Evolutionary conservation across 2,329 filamentous ascomycete species (phyloP).

Genomic region (Colletotrichum spinosum): DNA sequence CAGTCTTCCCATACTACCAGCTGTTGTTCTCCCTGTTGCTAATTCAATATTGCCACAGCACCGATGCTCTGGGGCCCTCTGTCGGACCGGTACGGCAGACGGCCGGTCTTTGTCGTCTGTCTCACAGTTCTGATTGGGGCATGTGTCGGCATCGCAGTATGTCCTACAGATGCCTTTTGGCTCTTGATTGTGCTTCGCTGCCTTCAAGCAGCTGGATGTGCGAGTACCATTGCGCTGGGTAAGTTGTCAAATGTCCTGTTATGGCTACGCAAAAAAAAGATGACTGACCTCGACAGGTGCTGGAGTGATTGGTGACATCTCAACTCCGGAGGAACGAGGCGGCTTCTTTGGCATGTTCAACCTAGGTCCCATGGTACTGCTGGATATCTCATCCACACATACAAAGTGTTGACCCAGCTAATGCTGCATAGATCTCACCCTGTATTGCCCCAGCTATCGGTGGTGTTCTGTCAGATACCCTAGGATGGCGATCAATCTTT

Average conservation of each 20-base stretch:
- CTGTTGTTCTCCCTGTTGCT: no score
- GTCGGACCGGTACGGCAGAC: constrained; percentile 47
- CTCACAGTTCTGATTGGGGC: constrained; percentile 46
- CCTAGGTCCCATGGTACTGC: constrained; percentile 44
- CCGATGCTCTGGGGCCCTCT: constrained; percentile 51
- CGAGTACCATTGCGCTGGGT: constrained; percentile 48
- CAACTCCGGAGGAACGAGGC: constrained; percentile 46
- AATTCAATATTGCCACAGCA: constrained; percentile 10
- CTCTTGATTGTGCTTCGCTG: constrained; percentile 46
- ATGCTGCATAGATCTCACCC: constrained; percentile 49
- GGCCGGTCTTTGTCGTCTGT: constrained; percentile 46
- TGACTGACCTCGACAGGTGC: constrained; percentile 37
- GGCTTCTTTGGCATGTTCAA: constrained; percentile 50
- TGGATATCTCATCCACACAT: no score
- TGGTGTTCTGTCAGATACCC: constrained; percentile 56
- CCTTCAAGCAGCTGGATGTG: constrained; percentile 48
- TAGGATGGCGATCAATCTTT: constrained; percentile 65
- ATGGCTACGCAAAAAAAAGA: rapidly evolving
- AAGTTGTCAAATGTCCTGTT: background rate
- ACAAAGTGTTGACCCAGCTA: background rate
- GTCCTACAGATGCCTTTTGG: constrained; percentile 47
- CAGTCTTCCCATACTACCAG: background rate
- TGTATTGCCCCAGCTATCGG: constrained; percentile 63
- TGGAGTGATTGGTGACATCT: constrained; percentile 49
- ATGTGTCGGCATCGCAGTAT: constrained; percentile 47